Percentiles rank a stretch among this genome's conserved stretches.
phyloP scores from a whole-genome alignment of 805 yeast species.

The Saccharomycopsis capsularis region DNA sequence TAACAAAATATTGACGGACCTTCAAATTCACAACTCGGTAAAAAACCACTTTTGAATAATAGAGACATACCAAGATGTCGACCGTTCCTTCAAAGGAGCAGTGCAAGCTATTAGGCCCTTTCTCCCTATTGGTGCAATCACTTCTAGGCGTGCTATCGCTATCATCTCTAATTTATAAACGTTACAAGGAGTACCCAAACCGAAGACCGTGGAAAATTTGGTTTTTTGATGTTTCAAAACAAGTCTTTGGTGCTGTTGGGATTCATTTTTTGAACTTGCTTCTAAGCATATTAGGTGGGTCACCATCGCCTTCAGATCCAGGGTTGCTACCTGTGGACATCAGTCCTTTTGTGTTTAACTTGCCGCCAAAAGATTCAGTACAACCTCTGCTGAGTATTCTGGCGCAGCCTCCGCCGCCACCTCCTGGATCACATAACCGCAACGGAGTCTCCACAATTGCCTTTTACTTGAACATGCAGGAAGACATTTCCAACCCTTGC shows the following conservation, averaged over 20 bases:
- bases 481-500: constrained; percentile 64
- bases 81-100: constrained; percentile 24
- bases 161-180: constrained; percentile 63
- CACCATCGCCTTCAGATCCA: constrained; percentile 8
- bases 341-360: constrained; percentile 4
- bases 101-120: constrained; percentile 77
- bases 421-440: background rate
- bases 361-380: background rate
- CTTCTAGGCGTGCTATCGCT: constrained; percentile 72
- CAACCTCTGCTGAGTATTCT: too few relatives aligned
- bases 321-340: constrained; percentile 3
- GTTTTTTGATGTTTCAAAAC: constrained; percentile 86
- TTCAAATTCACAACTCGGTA: too few relatives aligned
- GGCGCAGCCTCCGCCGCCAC: background rate
- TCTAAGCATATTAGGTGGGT: constrained; percentile 53
- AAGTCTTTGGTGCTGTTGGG: constrained; percentile 78
- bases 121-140: constrained; percentile 72
- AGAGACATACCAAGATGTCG: background rate
- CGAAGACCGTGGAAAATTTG: constrained; percentile 84
- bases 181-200: constrained; percentile 70
- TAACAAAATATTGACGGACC: too few relatives aligned
- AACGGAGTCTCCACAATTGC: constrained; percentile 17
- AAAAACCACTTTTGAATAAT: too few relatives aligned
- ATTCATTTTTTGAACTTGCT: constrained; percentile 73
- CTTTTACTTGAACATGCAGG: constrained; percentile 24